phyloP scores from a whole-genome alignment of 306 rosid species.

The Corylus americana region DNA sequence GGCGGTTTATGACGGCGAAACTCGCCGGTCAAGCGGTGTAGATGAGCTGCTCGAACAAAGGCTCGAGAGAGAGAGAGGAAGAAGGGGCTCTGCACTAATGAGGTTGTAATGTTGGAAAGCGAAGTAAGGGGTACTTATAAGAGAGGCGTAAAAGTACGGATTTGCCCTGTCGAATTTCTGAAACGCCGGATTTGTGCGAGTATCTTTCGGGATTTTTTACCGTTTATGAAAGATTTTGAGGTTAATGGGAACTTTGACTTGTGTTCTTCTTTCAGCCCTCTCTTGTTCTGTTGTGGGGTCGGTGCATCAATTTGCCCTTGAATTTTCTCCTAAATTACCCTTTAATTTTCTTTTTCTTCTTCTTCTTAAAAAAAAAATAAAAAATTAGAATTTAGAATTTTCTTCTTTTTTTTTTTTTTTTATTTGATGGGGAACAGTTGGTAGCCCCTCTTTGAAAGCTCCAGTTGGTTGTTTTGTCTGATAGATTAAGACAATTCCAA shows the following conservation, averaged over 20 bases:
- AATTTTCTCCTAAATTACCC: not conserved
- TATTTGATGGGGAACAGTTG: not conserved
- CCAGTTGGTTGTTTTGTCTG: not conserved
- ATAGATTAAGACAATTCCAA: conserved; percentile 3
- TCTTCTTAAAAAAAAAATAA: not conserved
- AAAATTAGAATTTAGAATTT: too few species aligned
- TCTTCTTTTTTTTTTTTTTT: not conserved
- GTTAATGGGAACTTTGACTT: conserved; percentile 4
- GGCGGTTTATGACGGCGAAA: not conserved
- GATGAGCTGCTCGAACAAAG: conserved; percentile 12
- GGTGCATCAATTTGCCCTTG: not conserved
- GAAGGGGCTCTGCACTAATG: conserved; percentile 39
- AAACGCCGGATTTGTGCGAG: conserved; percentile 6
- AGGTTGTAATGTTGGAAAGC: conserved; percentile 42
- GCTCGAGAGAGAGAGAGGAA: conserved; percentile 8
- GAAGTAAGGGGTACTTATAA: conserved; percentile 56
- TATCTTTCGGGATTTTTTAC: conserved; percentile 14
- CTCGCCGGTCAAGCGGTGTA: conserved; percentile 41
- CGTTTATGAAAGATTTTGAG: conserved; percentile 3
- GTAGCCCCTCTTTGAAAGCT: not conserved
- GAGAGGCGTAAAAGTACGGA: conserved; percentile 19
- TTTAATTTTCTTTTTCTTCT: not conserved
- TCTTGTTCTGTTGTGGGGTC: not conserved
- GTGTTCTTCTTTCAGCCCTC: not conserved
- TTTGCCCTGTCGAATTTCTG: not conserved